Percentiles rank a stretch among this genome's conserved stretches.
Evolutionary conservation across 306 rosid genomes (phyloP).

Genomic region (Delonix regia): DNA sequence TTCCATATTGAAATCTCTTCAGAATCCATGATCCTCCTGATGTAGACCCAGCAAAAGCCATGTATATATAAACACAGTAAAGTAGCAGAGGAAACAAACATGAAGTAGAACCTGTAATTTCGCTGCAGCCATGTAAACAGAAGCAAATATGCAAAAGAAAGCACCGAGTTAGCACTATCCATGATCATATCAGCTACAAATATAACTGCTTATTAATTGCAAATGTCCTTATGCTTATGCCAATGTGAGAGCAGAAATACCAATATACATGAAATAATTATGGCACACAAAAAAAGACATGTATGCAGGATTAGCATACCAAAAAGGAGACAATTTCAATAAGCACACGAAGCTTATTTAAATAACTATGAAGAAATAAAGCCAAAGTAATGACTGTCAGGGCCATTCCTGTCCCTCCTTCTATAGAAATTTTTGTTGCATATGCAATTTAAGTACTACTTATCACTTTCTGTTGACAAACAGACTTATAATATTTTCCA

Average conservation of each 20-base stretch:
- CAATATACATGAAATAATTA: neutral
- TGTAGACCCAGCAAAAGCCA: constrained; percentile 79
- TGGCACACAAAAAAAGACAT: neutral
- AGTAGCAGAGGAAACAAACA: constrained; percentile 64
- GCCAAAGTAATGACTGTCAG: neutral
- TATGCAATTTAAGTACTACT: neutral
- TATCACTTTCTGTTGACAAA: neutral
- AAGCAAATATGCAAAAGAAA: constrained; percentile 8
- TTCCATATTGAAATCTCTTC: constrained; percentile 62
- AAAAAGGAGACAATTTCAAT: neutral
- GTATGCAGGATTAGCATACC: neutral
- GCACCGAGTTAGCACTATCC: constrained; percentile 21
- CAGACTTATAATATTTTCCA: constrained; percentile 1
- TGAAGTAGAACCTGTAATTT: constrained; percentile 76
- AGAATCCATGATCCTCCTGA: constrained; percentile 57
- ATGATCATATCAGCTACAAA: constrained; percentile 23
- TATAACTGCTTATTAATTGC: constrained; percentile 1
- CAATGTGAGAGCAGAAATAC: constrained; percentile 18
- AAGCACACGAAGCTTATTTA: neutral
- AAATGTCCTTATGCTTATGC: constrained; percentile 11
- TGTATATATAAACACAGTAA: constrained; percentile 68
- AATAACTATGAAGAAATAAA: neutral
- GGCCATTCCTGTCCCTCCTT: neutral
- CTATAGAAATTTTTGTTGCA: neutral
- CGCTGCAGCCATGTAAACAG: constrained; percentile 57